Conservation (phyloP, 129 eudicot species). For the Lonicera japonica region DNA sequence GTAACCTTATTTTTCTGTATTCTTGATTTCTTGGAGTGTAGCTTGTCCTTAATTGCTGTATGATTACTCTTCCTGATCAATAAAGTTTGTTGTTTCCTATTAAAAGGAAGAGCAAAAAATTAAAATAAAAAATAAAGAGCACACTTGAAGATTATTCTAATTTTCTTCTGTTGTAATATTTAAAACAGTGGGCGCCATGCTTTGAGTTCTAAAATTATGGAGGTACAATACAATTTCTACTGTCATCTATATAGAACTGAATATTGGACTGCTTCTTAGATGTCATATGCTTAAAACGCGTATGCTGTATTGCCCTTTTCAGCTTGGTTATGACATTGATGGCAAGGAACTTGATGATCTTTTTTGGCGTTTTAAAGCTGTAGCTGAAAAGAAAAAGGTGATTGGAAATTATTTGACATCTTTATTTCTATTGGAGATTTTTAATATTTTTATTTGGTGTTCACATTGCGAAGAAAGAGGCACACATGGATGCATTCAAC, state of each 20-base stretch:
- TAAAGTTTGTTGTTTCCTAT: too few species aligned
- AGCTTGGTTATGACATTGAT: slow-evolving; percentile 74
- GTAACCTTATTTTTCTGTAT: too few species aligned
- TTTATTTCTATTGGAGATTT: neutral
- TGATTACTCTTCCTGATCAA: too few species aligned
- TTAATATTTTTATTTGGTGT: neutral
- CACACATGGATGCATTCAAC: neutral
- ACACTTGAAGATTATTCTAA: too few species aligned
- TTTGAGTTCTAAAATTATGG: slow-evolving; percentile 64
- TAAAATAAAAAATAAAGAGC: too few species aligned
- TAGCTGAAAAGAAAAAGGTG: slow-evolving; percentile 80
- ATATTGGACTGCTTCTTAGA: neutral
- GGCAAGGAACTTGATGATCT: slow-evolving; percentile 80
- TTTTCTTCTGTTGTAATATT: neutral
- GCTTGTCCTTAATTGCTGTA: too few species aligned
- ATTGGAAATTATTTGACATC: neutral
- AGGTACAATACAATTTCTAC: slow-evolving; percentile 37
- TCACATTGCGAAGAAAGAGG: neutral
- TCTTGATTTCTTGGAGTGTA: too few species aligned
- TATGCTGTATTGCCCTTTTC: slow-evolving; percentile 13
- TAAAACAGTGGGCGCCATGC: slow-evolving; percentile 92
- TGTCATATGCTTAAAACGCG: neutral
- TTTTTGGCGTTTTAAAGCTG: slow-evolving; percentile 72
- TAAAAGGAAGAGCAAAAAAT: too few species aligned
- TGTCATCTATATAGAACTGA: neutral